These are phyloP conservation scores for Platanus orientalis DNA, from an alignment of 164 flowering plant species.

Conservation along the genomic window DNA sequence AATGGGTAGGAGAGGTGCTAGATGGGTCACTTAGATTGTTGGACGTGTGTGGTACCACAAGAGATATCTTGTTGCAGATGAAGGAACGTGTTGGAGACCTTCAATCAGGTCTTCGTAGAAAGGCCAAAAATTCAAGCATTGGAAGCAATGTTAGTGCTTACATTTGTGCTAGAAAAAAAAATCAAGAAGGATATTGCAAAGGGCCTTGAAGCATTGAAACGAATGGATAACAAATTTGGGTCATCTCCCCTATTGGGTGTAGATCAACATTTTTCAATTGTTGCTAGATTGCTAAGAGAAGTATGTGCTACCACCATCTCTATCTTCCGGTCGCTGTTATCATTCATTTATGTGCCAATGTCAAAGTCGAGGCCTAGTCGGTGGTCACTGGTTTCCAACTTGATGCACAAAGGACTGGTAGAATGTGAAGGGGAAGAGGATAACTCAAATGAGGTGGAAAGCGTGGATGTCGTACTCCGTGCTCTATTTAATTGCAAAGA, in stretches of 20 bases:
- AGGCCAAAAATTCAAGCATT: too few relatives aligned
- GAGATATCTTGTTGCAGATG: too few relatives aligned
- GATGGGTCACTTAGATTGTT: too few relatives aligned
- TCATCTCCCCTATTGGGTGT: neutral
- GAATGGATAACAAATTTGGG: neutral
- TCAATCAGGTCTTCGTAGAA: conserved; percentile 10
- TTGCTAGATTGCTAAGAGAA: conserved; percentile 15
- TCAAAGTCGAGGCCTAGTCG: conserved; percentile 2
- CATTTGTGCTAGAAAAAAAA: neutral
- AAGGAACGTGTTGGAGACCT: conserved; percentile 14
- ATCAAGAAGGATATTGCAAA: conserved; percentile 13
- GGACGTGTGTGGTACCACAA: too few relatives aligned
- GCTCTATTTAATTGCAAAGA: too few relatives aligned
- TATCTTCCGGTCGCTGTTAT: conserved; percentile 8
- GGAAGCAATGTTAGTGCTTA: neutral
- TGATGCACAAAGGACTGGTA: conserved; percentile 1
- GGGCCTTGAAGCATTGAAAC: conserved; percentile 12
- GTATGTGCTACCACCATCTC: conserved; percentile 4
- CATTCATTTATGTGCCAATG: conserved; percentile 11
- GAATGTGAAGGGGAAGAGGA: too few relatives aligned
- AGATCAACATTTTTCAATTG: neutral
- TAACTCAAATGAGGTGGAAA: too few relatives aligned
- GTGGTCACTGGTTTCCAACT: conserved; percentile 26
- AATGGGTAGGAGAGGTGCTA: too few relatives aligned
- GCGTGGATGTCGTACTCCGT: too few relatives aligned